Conservation (phyloP, 1,284 basidiomycete genomes). For the Caloboletus firmus region DNA sequence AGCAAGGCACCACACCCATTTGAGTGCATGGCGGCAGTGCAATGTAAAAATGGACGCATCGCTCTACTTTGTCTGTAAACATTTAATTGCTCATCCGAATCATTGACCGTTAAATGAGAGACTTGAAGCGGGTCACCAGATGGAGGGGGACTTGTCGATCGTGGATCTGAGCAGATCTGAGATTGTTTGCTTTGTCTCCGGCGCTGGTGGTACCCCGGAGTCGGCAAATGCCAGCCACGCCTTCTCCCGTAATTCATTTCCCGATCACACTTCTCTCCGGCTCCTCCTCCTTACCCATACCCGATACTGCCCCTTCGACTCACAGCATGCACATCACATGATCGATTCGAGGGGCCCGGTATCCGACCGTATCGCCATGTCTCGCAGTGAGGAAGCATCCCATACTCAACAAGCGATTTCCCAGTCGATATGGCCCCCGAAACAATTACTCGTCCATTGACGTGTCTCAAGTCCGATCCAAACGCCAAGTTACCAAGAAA, state of each 20-base stretch:
- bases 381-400: too few relatives aligned
- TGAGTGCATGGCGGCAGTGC: constrained; percentile 24
- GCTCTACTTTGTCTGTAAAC: neutral
- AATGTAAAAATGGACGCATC: neutral
- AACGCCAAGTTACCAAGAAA: too few relatives aligned
- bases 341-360: too few relatives aligned
- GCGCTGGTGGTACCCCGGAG: constrained; percentile 34
- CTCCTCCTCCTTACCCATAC: too few relatives aligned
- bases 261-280: neutral
- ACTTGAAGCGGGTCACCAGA: neutral
- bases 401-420: too few relatives aligned
- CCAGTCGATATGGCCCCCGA: neutral
- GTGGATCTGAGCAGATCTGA: constrained; percentile 28
- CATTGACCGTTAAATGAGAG: neutral
- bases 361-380: too few relatives aligned
- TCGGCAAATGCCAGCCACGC: constrained; percentile 30
- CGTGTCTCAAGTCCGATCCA: too few relatives aligned
- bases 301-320: too few relatives aligned
- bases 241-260: constrained; percentile 5
- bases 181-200: constrained; percentile 36
- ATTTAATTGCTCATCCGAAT: neutral
- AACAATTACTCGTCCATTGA: too few relatives aligned
- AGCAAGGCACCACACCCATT: constrained; percentile 3
- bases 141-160: constrained; percentile 14
- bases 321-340: too few relatives aligned